Conservation (phyloP, 192 early-diverging fungal species). For the Gamsiella multidivaricata region DNA sequence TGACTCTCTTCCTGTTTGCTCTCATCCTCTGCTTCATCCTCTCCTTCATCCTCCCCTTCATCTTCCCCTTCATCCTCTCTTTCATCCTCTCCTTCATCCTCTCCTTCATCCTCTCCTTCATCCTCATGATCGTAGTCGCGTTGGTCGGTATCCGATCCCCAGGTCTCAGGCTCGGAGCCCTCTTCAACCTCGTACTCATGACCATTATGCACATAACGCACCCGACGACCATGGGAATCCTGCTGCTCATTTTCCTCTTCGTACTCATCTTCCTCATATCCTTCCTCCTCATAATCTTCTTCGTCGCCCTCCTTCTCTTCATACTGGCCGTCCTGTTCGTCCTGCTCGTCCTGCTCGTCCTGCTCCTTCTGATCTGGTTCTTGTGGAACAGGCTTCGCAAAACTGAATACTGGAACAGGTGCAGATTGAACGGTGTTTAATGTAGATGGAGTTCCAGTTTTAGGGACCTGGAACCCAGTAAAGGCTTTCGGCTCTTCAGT, state of each 20-base stretch:
- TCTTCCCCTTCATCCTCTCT: constrained; percentile 3
- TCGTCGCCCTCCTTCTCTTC: constrained; percentile 8
- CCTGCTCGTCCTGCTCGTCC: neutral
- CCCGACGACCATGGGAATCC: neutral
- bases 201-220: constrained; percentile 38
- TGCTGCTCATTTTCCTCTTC: constrained; percentile 18
- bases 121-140: constrained; percentile 35
- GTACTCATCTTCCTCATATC: constrained; percentile 4
- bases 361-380: neutral
- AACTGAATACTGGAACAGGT: neutral
- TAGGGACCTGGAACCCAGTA: constrained; percentile 27
- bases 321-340: neutral
- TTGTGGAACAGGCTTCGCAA: neutral
- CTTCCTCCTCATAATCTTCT: constrained; percentile 12
- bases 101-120: constrained; percentile 23
- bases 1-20: neutral
- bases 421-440: neutral
- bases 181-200: constrained; percentile 34
- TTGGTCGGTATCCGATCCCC: constrained; percentile 47
- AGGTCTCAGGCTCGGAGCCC: constrained; percentile 40
- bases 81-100: constrained; percentile 18
- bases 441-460: neutral
- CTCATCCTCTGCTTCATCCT: constrained; percentile 5
- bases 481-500: constrained; percentile 4
- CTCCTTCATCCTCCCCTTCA: constrained; percentile 8